phyloP scores from a whole-genome alignment of 1,139 yeast genomes.

The Scheffersomyces quercinus region DNA sequence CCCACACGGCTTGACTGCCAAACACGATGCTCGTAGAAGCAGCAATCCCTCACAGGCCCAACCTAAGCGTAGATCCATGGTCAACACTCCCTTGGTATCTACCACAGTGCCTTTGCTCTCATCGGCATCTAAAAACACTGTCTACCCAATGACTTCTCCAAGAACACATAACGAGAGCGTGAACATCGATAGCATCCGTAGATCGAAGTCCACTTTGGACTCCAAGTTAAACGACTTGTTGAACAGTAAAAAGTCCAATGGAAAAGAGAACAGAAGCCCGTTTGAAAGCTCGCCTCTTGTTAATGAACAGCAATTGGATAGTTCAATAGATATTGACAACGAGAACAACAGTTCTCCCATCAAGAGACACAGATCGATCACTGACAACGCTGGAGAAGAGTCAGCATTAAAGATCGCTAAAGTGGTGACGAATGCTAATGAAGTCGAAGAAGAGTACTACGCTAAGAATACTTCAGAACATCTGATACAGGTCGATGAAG shows the following conservation, averaged over 20 bases:
- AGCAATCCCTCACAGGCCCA: slow-evolving; percentile 21
- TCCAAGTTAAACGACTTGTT: slow-evolving; percentile 3
- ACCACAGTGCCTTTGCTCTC: slow-evolving; percentile 6
- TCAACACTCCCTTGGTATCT: slow-evolving; percentile 8
- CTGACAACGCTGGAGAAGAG: slow-evolving; percentile 14
- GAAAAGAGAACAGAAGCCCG: slow-evolving; percentile 21
- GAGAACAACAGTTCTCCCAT: slow-evolving; percentile 16
- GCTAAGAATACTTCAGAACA: slow-evolving; percentile 6
- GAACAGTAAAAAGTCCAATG: slow-evolving; percentile 14
- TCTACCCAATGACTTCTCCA: slow-evolving; percentile 15
- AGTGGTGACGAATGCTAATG: slow-evolving; percentile 22
- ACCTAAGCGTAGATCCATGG: slow-evolving; percentile 9
- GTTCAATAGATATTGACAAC: slow-evolving; percentile 2
- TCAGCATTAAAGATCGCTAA: slow-evolving; percentile 22
- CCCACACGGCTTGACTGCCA: slow-evolving; percentile 51
- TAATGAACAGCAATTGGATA: slow-evolving; percentile 4
- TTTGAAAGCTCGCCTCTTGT: slow-evolving; percentile 16
- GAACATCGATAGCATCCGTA: slow-evolving; percentile 11
- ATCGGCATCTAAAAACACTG: slow-evolving; percentile 1
- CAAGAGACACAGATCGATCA: slow-evolving; percentile 8
- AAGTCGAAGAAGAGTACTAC: slow-evolving; percentile 6
- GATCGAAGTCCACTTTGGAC: slow-evolving; percentile 12
- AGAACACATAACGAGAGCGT: slow-evolving; percentile 11
- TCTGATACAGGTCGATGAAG: slow-evolving; percentile 23
- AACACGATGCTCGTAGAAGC: slow-evolving; percentile 26